Conservation (phyloP, 495 filamentous ascomycete genomes). For the Xanthoparmelia taractica region DNA sequence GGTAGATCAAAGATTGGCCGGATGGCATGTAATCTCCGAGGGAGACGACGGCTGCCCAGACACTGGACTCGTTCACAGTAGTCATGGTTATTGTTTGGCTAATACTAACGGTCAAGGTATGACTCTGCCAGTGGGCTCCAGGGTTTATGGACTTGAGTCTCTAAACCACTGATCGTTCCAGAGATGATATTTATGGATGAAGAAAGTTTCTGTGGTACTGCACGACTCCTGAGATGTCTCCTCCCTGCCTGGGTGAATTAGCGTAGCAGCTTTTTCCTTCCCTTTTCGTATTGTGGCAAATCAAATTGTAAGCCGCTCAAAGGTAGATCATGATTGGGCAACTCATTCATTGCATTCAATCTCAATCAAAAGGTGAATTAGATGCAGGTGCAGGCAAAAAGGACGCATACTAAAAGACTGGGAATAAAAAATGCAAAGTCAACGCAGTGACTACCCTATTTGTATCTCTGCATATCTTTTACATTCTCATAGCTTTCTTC, state of each 20-base stretch:
- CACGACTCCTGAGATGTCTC: not conserved
- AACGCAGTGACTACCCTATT: not conserved
- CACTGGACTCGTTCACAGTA: not conserved
- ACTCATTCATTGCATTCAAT: not conserved
- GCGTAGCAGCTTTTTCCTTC: not conserved
- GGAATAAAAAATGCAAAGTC: not conserved
- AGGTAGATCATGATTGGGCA: not conserved
- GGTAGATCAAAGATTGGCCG: not conserved
- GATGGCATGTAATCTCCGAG: constrained; percentile 6
- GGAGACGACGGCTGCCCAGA: not conserved
- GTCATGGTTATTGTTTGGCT: not conserved
- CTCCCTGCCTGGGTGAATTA: not conserved
- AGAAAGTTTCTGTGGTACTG: not conserved
- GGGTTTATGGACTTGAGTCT: not conserved
- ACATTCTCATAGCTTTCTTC: not conserved
- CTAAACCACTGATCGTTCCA: not conserved
- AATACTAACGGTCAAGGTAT: not conserved
- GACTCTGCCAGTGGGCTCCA: not conserved
- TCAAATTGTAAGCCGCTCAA: not conserved
- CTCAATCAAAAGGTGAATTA: not conserved
- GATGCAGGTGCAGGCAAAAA: not conserved
- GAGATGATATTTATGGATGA: not conserved
- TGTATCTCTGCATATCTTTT: constrained; percentile 1
- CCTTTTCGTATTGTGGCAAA: too few species aligned
- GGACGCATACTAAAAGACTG: not conserved